Conservation (phyloP, 2,329 filamentous ascomycete species). For the Xylaria sp. region DNA sequence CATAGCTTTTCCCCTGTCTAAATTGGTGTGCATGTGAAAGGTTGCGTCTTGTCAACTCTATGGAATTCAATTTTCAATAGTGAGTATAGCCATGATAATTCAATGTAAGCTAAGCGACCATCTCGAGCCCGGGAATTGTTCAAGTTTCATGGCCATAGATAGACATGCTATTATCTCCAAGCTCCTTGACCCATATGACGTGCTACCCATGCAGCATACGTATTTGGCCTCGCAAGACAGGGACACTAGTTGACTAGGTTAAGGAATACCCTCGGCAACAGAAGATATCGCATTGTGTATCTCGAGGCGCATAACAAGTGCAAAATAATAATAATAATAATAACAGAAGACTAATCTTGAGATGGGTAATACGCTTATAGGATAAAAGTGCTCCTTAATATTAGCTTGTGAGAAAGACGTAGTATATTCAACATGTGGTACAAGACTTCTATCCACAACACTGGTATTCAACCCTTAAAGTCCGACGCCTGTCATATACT, state of each 20-base stretch:
- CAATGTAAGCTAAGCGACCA: neutral
- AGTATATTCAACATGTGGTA: too few species aligned
- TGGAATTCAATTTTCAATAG: neutral
- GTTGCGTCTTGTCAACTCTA: neutral
- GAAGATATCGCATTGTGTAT: neutral
- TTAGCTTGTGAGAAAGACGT: neutral
- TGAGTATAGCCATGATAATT: neutral
- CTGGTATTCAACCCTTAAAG: neutral
- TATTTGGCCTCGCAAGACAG: neutral
- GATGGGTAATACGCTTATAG: neutral
- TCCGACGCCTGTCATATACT: neutral
- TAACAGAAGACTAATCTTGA: too few species aligned
- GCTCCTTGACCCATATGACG: neutral
- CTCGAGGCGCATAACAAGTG: neutral
- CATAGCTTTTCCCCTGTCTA: neutral
- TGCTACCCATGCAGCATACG: slow-evolving; percentile 10
- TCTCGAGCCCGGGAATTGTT: neutral
- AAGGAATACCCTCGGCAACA: neutral
- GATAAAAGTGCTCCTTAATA: neutral
- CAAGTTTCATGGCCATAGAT: neutral
- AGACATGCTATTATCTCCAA: neutral
- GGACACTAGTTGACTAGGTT: neutral
- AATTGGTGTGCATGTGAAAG: neutral
- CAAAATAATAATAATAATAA: neutral
- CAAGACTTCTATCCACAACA: neutral